Conservation (phyloP, 2,329 filamentous ascomycete species). For the Cladophialophora exuberans region DNA sequence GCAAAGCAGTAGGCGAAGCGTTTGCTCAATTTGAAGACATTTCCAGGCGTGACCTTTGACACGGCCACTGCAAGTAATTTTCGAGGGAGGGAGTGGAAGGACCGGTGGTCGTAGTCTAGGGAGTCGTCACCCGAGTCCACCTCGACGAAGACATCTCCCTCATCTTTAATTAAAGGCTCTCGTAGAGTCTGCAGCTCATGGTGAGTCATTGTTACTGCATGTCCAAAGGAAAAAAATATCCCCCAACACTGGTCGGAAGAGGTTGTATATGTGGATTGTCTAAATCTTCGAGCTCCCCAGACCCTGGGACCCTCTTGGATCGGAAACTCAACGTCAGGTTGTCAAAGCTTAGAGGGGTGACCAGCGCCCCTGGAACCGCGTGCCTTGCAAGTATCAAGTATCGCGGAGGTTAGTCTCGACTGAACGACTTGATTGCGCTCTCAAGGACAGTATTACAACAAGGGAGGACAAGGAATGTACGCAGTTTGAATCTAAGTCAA, state of each 20-base stretch:
- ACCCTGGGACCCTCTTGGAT: too few relatives aligned
- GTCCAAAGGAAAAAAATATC: background rate
- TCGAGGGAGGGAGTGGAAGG: conserved; percentile 14
- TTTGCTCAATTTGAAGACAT: conserved; percentile 25
- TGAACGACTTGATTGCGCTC: background rate
- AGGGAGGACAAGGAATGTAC: conserved; percentile 1
- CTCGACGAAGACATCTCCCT: conserved; percentile 11
- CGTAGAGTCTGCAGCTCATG: conserved; percentile 7
- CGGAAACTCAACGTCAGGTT: too few relatives aligned
- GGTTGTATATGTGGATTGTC: background rate
- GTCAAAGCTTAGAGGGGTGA: background rate
- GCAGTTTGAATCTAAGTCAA: background rate
- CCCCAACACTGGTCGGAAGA: background rate
- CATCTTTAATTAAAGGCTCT: conserved; percentile 18
- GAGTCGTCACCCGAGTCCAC: conserved; percentile 3
- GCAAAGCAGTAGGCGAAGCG: conserved; percentile 30
- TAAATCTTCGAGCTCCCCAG: too few relatives aligned
- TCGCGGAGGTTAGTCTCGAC: too few relatives aligned
- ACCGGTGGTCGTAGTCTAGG: background rate
- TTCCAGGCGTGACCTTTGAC: conserved; percentile 23
- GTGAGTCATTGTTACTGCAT: conserved; percentile 11
- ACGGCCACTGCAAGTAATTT: conserved; percentile 19
- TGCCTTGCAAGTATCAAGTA: too few relatives aligned
- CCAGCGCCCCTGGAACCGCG: conserved; percentile 9
- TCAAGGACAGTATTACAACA: conserved; percentile 3